Evolutionary conservation across 139 green algal species (phyloP).

Genomic region (Eudorina sp.): DNA sequence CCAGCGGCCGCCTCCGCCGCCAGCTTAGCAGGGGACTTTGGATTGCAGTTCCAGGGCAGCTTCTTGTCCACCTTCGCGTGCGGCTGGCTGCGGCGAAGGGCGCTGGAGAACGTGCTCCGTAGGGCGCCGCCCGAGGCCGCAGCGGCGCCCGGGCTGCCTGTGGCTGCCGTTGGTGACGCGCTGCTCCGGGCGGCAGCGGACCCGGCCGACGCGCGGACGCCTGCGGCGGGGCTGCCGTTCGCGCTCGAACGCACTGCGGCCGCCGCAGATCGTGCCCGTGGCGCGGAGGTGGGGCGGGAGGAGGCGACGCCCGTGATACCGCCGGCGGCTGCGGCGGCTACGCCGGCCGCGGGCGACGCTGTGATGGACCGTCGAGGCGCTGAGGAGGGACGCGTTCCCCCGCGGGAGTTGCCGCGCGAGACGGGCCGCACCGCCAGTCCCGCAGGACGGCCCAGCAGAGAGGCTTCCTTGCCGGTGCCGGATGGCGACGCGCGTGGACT

Average conservation of each 20-base stretch:
- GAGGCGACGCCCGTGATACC: no score
- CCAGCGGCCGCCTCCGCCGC: not conserved
- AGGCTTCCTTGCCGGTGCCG: no score
- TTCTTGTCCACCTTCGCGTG: not conserved
- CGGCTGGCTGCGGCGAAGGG: not conserved
- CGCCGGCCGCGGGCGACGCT: no score
- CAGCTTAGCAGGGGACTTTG: not conserved
- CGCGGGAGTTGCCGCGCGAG: not conserved
- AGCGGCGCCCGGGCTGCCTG: not conserved
- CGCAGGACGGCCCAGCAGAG: no score
- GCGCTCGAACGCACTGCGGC: not conserved
- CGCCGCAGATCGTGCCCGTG: not conserved
- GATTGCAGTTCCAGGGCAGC: not conserved
- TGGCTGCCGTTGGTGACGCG: no score
- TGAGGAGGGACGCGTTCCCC: not conserved
- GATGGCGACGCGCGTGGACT: not conserved
- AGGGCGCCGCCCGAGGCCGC: not conserved
- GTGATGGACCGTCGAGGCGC: not conserved
- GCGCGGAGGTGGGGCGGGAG: not conserved
- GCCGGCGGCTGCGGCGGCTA: not conserved
- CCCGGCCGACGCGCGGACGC: not conserved
- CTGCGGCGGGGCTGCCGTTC: conserved; percentile 2
- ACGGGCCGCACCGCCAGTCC: no score
- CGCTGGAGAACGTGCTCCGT: not conserved
- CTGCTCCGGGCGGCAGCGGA: not conserved